Evolutionary conservation across 805 yeast genomes (phyloP).

Genomic region (Kodamaea leandrae): DNA sequence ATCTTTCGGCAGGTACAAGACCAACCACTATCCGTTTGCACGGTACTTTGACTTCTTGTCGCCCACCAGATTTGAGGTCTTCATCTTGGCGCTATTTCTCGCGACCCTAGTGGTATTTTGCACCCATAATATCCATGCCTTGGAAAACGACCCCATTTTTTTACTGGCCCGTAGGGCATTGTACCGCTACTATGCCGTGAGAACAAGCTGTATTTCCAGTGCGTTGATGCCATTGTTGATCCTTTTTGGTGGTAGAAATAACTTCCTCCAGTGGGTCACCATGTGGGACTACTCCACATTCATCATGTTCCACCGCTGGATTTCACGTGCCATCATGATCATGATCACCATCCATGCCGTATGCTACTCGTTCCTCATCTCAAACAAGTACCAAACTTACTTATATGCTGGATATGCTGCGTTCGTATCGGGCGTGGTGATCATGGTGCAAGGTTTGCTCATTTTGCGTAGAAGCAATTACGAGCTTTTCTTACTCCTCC

Average conservation of each 20-base stretch:
- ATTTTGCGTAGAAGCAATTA: constrained; percentile 21
- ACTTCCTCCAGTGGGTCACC: constrained; percentile 37
- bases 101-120: constrained; percentile 9
- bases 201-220: constrained; percentile 24
- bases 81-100: constrained; percentile 10
- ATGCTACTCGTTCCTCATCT: constrained; percentile 5
- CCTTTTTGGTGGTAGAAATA: constrained; percentile 36
- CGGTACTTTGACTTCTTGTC: constrained; percentile 27
- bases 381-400: constrained; percentile 13
- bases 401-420: constrained; percentile 24
- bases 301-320: constrained; percentile 56
- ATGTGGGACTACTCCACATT: constrained; percentile 47
- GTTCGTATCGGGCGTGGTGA: constrained; percentile 11
- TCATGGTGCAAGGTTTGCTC: constrained; percentile 21
- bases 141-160: constrained; percentile 27
- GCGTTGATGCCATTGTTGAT: constrained; percentile 32
- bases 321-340: constrained; percentile 45
- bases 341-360: constrained; percentile 43
- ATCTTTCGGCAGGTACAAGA: constrained; percentile 23
- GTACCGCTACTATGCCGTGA: constrained; percentile 18
- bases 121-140: constrained; percentile 18
- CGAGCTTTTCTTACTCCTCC: constrained; percentile 23
- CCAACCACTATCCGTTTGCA: constrained; percentile 23
- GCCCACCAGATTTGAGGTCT: constrained; percentile 15
- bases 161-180: constrained; percentile 18